phyloP scores from a whole-genome alignment of 2,329 filamentous ascomycete species.

The Verticillium nubilum region DNA sequence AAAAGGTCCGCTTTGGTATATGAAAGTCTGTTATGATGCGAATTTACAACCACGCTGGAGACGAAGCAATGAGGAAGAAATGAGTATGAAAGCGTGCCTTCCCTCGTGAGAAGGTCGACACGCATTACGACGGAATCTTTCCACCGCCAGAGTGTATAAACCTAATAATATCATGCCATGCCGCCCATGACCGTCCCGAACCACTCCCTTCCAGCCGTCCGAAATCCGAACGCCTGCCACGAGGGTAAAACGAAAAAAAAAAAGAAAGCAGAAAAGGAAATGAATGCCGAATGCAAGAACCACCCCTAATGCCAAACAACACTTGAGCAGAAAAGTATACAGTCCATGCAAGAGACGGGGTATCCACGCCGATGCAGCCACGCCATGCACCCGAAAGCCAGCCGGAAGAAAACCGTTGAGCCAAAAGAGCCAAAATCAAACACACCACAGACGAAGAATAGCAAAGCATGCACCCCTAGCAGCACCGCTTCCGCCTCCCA shows the following conservation, averaged over 20 bases:
- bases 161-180: not conserved
- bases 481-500: slow-evolving; percentile 15
- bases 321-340: not conserved
- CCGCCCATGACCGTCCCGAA: not conserved
- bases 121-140: not conserved
- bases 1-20: too few relatives aligned
- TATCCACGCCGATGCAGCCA: not conserved
- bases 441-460: not conserved
- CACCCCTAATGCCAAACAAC: not conserved
- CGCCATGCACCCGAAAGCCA: slow-evolving; percentile 1
- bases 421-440: not conserved
- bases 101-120: not conserved
- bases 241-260: too few relatives aligned
- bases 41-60: too few relatives aligned
- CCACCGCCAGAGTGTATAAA: not conserved
- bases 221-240: not conserved
- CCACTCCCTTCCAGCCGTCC: not conserved
- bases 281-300: not conserved
- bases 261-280: too few relatives aligned
- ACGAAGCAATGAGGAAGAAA: not conserved
- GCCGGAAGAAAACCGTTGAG: too few relatives aligned
- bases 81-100: not conserved
- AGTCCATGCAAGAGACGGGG: not conserved
- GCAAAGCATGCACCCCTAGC: slow-evolving; percentile 8
- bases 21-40: too few relatives aligned